Base-by-base conservation (phyloP, 371 early-diverging fungal species). In the Mortierella sp. region DNA sequence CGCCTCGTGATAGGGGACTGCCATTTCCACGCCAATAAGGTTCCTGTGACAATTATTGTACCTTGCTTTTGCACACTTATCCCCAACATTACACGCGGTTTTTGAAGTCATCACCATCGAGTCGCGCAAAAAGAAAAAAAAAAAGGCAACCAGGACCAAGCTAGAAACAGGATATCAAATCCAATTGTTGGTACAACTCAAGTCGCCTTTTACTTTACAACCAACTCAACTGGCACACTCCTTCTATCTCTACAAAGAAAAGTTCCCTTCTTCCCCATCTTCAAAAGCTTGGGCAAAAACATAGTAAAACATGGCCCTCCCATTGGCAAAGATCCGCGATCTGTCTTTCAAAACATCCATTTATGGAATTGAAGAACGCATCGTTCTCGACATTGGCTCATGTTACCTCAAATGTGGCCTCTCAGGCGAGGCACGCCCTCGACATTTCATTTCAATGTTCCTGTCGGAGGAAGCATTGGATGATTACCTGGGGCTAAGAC, bases 371-470 rank as follows among this genome's bases (percentile, higher is more conserved):
- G 96, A 95, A 84, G 96, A 96, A 71, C 89, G 94, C 35, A 91
- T 97, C 35, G 94, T 97, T 11, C 87, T 97, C 18, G 96, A 97
- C 79, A 87, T 97, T 70, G 96, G 97, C 12, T 91, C 95, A 0
- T 83, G 91, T 24, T 93, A 93, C 72, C 87, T 96, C 70, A 94
- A 95, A 51, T 94, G 93, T 76, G 97, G 97, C 0, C 94, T 95
- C 83, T 94, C 96, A 22, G 96, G 96, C 30, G 97, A 97, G 83
- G 84, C 93, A 24, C 87, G 89, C 45, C 97, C 97, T 18, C 87
- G 95, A 37, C 91, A 93, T 69, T 86, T 91, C 37, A 77, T 93
- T 16, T 89, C 92, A 0, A 87, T 93, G 51, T 77, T 78, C 59
- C 59, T 72, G 66, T 64, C 89, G 66, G 60, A 70, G 51, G 67